A percentile compares a stretch with the other conserved stretches of the same genome.
phyloP scores from a whole-genome alignment of 768 basidiomycete species.

The Auriculariales sp. region DNA sequence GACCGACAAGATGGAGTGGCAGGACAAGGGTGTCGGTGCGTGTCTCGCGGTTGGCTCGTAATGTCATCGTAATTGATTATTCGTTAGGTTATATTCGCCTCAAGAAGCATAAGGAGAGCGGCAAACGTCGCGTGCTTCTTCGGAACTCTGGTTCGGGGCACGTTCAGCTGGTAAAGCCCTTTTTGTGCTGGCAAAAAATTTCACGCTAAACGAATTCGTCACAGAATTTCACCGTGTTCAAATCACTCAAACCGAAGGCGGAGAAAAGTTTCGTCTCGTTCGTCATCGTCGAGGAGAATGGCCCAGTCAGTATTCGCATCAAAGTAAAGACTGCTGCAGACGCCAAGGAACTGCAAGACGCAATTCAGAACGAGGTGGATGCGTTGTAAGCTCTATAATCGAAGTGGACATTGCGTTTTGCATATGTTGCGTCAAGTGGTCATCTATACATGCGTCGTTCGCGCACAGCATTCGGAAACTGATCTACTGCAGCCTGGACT shows the following conservation, averaged over 20 bases:
- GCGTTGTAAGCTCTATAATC: too few species aligned
- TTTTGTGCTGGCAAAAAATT: neutral
- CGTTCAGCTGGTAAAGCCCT: constrained; percentile 47
- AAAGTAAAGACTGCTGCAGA: constrained; percentile 45
- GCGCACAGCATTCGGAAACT: too few species aligned
- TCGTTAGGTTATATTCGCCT: constrained; percentile 46
- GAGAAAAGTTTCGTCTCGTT: constrained; percentile 44
- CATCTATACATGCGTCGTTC: too few species aligned
- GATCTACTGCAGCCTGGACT: too few species aligned
- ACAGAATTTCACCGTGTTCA: constrained; percentile 63
- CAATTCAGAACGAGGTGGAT: neutral
- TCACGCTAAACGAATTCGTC: neutral
- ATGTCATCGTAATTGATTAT: neutral
- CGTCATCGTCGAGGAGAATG: constrained; percentile 48
- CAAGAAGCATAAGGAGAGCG: constrained; percentile 58
- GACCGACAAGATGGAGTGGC: constrained; percentile 37
- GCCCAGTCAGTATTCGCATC: constrained; percentile 41
- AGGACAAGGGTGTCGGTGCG: constrained; percentile 53
- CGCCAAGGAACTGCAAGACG: constrained; percentile 40
- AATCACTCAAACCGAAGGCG: constrained; percentile 37
- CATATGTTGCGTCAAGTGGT: too few species aligned
- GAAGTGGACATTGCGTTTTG: too few species aligned
- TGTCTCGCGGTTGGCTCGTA: constrained; percentile 5
- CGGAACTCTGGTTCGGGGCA: constrained; percentile 65
- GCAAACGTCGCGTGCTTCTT: constrained; percentile 44